These are phyloP conservation scores for Dendryphion nanum DNA, from an alignment of 2,329 filamentous ascomycete species.

Conservation along the genomic window DNA sequence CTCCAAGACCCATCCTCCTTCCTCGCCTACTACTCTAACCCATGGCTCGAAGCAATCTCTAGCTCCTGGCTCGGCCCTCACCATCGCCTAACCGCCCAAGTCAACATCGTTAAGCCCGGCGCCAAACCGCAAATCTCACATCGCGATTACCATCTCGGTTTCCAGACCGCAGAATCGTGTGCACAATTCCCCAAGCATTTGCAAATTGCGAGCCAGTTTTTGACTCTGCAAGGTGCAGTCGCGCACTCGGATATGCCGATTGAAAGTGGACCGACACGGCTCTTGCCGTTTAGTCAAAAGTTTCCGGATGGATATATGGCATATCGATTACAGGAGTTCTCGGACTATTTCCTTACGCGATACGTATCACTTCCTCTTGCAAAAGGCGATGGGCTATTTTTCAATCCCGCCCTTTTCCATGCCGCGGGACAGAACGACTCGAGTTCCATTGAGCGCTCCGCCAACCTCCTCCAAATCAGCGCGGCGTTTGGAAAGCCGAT, in stretches of 20 bases:
- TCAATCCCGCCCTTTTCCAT: conserved; percentile 63
- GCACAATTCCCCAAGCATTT: conserved; percentile 51
- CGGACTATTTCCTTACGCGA: conserved; percentile 52
- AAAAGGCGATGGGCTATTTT: conserved; percentile 62
- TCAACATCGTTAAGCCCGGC: conserved; percentile 62
- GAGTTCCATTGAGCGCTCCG: conserved; percentile 51
- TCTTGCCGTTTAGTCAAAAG: conserved; percentile 60
- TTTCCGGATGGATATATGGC: conserved; percentile 60
- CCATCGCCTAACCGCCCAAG: conserved; percentile 61
- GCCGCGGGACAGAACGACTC: conserved; percentile 60
- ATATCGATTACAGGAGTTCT: conserved; percentile 55
- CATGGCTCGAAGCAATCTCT: conserved; percentile 54
- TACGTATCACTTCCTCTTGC: conserved; percentile 54
- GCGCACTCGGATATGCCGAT: conserved; percentile 62
- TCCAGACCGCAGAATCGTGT: conserved; percentile 51
- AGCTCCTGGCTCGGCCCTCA: conserved; percentile 59
- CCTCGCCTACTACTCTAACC: conserved; percentile 59
- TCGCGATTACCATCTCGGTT: conserved; percentile 64
- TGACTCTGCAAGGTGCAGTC: conserved; percentile 63
- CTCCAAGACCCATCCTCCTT: conserved; percentile 54
- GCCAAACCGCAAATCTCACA: conserved; percentile 58
- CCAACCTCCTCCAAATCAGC: conserved; percentile 63
- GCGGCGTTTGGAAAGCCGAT: conserved; percentile 64
- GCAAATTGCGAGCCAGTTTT: conserved; percentile 55
- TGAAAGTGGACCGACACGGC: conserved; percentile 58